Percentiles rank a stretch among this genome's conserved stretches.
These are phyloP conservation scores for Venturia asperata DNA, from an alignment of 2,329 filamentous ascomycete species.

Conservation along the genomic window DNA sequence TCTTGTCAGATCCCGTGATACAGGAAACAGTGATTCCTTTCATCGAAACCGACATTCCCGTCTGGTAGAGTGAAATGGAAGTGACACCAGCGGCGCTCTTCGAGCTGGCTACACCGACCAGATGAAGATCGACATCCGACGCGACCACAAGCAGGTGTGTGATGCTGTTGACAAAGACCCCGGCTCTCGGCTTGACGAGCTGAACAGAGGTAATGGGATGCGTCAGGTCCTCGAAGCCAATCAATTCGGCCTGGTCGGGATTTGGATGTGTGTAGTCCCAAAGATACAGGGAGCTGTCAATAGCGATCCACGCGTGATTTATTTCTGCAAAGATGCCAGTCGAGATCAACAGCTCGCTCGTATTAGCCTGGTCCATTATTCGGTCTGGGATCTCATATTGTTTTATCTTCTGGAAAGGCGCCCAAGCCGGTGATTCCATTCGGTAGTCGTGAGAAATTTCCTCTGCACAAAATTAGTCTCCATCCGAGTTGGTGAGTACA, in stretches of 20 bases:
- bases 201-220: conserved; percentile 88
- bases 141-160: conserved; percentile 85
- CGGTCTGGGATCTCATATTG: conserved; percentile 86
- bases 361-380: conserved; percentile 88
- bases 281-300: conserved; percentile 91
- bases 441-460: conserved; percentile 91
- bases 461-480: conserved; percentile 45
- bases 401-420: conserved; percentile 80
- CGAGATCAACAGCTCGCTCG: conserved; percentile 75
- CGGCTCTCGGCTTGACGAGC: conserved; percentile 72
- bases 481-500: conserved; percentile 17
- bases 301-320: conserved; percentile 90
- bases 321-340: conserved; percentile 95
- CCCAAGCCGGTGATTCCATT: conserved; percentile 64
- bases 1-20: conserved; percentile 68
- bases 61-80: conserved; percentile 75
- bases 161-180: conserved; percentile 81
- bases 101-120: conserved; percentile 72
- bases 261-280: conserved; percentile 97
- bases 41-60: conserved; percentile 72
- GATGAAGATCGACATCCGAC: conserved; percentile 73
- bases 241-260: conserved; percentile 79
- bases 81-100: conserved; percentile 60
- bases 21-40: conserved; percentile 69
- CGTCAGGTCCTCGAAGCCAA: conserved; percentile 84